Percentiles rank a stretch among this genome's conserved stretches.
These are phyloP conservation scores for Yamadazyma diddensiae DNA, from an alignment of 1,139 yeast genomes.

Conservation along the genomic window DNA sequence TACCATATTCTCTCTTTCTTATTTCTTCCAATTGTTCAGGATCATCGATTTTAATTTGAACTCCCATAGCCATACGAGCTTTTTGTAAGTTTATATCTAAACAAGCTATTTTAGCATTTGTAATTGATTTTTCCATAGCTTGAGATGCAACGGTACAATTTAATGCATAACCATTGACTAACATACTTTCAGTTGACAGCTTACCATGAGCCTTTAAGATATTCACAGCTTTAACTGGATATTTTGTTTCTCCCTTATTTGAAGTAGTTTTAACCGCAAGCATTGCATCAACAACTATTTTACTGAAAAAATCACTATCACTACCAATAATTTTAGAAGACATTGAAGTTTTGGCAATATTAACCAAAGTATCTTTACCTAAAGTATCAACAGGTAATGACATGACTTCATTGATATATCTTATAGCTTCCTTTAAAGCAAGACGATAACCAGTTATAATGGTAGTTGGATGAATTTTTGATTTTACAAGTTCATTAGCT, in stretches of 20 bases:
- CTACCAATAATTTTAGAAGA: constrained; percentile 96
- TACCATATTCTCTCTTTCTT: constrained; percentile 90
- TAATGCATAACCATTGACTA: constrained; percentile 92
- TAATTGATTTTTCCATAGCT: constrained; percentile 82
- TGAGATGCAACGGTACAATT: constrained; percentile 98
- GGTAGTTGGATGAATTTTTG: constrained; percentile 95
- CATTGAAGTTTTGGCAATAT: constrained; percentile 97
- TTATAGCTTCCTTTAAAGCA: constrained; percentile 88
- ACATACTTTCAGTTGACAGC: constrained; percentile 78
- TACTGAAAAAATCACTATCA: constrained; percentile 85
- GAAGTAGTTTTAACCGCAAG: constrained; percentile 91
- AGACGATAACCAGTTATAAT: constrained; percentile 94
- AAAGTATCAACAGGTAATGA: constrained; percentile 76
- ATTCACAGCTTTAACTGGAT: constrained; percentile 97
- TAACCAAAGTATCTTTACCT: constrained; percentile 78
- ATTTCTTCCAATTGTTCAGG: constrained; percentile 97
- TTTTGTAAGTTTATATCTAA: constrained; percentile 93
- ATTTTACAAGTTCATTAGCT: constrained; percentile 91
- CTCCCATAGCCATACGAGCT: constrained; percentile 98
- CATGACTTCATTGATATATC: constrained; percentile 82
- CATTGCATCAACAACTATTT: constrained; percentile 94
- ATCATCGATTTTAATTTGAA: constrained; percentile 93
- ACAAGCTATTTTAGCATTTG: constrained; percentile 83
- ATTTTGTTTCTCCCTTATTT: constrained; percentile 81
- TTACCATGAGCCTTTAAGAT: constrained; percentile 96